Evolutionary conservation across 1,284 basidiomycete genomes (phyloP), one percentile per base, ranked within the genome.

Genomic region (Sutorius eximius): DNA sequence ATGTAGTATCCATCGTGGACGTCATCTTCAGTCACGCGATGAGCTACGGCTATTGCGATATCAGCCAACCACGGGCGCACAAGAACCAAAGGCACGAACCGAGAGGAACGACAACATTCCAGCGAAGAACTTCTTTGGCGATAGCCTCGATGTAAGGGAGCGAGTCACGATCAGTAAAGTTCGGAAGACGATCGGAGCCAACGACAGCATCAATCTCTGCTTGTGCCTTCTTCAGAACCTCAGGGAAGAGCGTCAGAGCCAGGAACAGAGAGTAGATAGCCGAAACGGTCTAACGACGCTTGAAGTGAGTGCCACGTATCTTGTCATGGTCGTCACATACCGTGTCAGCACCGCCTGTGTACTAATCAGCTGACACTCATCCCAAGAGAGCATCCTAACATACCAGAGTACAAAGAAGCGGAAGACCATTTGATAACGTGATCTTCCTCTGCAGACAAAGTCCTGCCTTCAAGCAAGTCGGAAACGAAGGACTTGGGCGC

Each of bases 91-190:
- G 9, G 55, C 45, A 56, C 73, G 51, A 54, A 82, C 83, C 81
- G 20, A 72, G 73, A 12, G 83, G 82, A 7, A 67, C 69, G 18
- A 83, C 81, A 5, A 73, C 67, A 56, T 82, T 75, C 86, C 85
- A 89, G 4, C 86, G 77, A 48, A 87, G 66, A 5, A 84, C 77
- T 68, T 89, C 87, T 59, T 82, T 82, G 1, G 77, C 68, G 6
- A 87, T 68, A 0, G 85, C 85, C 51, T 83, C 75, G 44, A 85
- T 61, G 61, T 85, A 88, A 5, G 85, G 84, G 30, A 89, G 71
- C 12, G 75, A 65, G 18, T 78, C 72, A 8, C 84, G 77, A 69
- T 89, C 87, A 44, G 71, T 69, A 60, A 86, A 81, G 4, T 74
- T 78, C 34, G 87, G 87, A 13, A 89, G 74, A 53, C 86, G 76